Base-by-base conservation (phyloP, 306 rosid species). In the Ziziphus jujuba region DNA sequence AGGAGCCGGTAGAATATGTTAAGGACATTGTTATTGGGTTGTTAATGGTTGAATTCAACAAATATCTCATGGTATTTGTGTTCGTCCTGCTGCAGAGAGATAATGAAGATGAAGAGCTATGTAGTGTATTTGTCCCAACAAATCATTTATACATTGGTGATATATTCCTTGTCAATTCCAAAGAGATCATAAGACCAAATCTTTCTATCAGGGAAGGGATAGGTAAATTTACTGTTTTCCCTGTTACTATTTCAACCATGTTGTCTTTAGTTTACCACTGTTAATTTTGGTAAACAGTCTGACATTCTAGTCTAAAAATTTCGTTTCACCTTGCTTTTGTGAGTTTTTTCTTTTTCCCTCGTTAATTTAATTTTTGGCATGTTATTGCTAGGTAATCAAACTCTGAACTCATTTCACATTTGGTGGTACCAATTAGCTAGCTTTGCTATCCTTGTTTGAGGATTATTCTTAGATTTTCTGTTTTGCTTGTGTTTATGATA, bases 141-240 rank as follows among this genome's bases (percentile, higher is more conserved):
- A 91, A 91, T 80, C 97, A 88, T 77, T 84, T 91, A 16, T 91
- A 86, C 75, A 82, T 91, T 61, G 97, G 97, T n/a, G 97, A 91
- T 62, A 84, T 91, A 72, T 57, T 86, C 61, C 87, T 91, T 52
- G 87, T 91, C 9, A 86, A 70, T 81, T 86, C 95, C 68, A 79
- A 82, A 72, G 96, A 91, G 61, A 80, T 91, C 73, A 84, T 88
- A 72, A 84, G 97, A 71, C 97, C 97, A 57, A 91, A 91, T 78
- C 84, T 91, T 51, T 91, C 96, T 70, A 86, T 91, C 25, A 87
- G 97, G 59, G 97, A 91, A 84, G 97, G 97, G 81, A 91, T 91
- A 73, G 97, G 97, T 82, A 81, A 56, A 79, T n/a, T 19, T 38
- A 56, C 58, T 47, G 35, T 33, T 69, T 59, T 66, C 8, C 9